These are phyloP conservation scores for Suillus plorans DNA, from an alignment of 768 basidiomycete species.

Conservation along the genomic window DNA sequence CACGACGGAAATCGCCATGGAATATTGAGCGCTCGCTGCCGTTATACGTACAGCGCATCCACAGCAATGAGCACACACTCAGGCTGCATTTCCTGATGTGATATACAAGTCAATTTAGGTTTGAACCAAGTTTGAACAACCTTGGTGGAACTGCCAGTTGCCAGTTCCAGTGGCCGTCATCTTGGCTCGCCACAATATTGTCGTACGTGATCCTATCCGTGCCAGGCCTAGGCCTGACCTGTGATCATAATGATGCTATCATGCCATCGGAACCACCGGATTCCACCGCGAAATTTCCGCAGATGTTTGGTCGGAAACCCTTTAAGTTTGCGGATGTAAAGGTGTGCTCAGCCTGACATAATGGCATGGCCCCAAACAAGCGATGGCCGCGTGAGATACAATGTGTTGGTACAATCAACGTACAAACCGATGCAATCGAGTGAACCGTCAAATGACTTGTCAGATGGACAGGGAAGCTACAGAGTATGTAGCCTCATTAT, in stretches of 20 bases:
- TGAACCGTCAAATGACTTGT: background rate
- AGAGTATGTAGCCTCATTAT: background rate
- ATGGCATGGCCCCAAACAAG: background rate
- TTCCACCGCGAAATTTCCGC: background rate
- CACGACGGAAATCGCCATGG: background rate
- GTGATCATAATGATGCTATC: background rate
- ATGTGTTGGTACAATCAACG: background rate
- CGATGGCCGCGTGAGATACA: slow-evolving; percentile 5
- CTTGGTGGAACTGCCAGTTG: background rate
- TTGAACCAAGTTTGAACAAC: background rate
- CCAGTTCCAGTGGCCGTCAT: too few relatives aligned
- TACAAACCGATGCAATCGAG: background rate
- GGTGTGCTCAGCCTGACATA: background rate
- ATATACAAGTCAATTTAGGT: background rate
- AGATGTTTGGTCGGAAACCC: background rate
- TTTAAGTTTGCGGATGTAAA: background rate
- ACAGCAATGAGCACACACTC: background rate
- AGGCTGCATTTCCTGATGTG: background rate
- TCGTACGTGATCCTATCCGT: background rate
- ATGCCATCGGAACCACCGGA: background rate
- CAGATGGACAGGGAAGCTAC: background rate
- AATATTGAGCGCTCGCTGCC: background rate
- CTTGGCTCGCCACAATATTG: background rate
- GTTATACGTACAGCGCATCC: background rate
- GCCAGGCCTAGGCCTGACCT: background rate